Evolutionary conservation across 805 yeast genomes (phyloP).

Genomic region (Grigorovia humatica): DNA sequence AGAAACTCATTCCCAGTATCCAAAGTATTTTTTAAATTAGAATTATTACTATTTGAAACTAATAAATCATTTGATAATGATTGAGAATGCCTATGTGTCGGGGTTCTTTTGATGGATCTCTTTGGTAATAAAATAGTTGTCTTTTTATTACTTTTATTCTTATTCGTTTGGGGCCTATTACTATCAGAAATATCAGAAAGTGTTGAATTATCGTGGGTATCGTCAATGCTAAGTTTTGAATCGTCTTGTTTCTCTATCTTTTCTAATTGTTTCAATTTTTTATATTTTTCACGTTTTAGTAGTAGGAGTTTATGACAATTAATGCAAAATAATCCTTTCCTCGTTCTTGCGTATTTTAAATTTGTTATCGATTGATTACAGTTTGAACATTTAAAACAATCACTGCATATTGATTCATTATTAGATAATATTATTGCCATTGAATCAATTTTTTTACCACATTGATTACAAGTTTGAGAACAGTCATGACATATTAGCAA

Average conservation of each 20-base stretch:
- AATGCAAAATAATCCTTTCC: constrained; percentile 90
- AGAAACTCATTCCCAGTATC: too few species aligned
- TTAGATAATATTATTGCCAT: constrained; percentile 70
- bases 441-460: constrained; percentile 82
- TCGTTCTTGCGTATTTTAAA: constrained; percentile 82
- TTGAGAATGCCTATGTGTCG: constrained; percentile 1
- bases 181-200: background rate
- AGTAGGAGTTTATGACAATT: constrained; percentile 76
- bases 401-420: constrained; percentile 87
- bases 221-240: background rate
- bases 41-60: background rate
- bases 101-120: constrained; percentile 16
- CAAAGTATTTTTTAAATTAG: background rate
- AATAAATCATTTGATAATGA: background rate
- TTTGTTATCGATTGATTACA: constrained; percentile 83
- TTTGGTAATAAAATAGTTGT: constrained; percentile 8
- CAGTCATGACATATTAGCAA: background rate
- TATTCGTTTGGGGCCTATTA: background rate
- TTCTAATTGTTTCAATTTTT: constrained; percentile 12
- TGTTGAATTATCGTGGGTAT: background rate
- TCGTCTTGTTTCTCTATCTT: constrained; percentile 2
- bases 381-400: constrained; percentile 81
- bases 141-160: background rate
- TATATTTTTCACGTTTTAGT: constrained; percentile 51
- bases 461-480: constrained; percentile 70